Percentiles rank a stretch among this genome's conserved stretches.
Evolutionary conservation across 331 rosid species (phyloP).

Genomic region (Dryas integrifolia): DNA sequence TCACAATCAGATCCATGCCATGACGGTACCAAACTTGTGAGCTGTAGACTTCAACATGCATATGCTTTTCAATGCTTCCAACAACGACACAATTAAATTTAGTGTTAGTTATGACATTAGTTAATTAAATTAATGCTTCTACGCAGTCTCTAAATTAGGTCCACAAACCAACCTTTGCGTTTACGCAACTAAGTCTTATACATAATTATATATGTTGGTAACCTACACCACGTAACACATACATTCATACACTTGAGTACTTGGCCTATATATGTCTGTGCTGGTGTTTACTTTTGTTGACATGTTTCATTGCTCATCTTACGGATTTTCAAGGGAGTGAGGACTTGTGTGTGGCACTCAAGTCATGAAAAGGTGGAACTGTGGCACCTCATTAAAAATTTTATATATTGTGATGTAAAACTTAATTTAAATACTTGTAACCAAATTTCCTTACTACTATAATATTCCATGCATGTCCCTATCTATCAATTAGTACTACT

Average conservation of each 20-base stretch:
- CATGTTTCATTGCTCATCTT: background rate
- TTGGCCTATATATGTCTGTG: too few relatives aligned
- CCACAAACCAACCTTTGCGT: constrained; percentile 4
- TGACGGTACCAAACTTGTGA: constrained; percentile 8
- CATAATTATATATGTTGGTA: background rate
- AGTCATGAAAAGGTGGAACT: too few relatives aligned
- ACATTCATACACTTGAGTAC: background rate
- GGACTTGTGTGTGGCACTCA: background rate
- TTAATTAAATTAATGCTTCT: background rate
- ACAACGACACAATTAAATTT: background rate
- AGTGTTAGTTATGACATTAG: background rate
- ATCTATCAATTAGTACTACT: too few relatives aligned
- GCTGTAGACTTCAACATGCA: constrained; percentile 10
- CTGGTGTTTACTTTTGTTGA: background rate
- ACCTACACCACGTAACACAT: background rate
- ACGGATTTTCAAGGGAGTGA: background rate
- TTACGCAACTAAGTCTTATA: constrained; percentile 22
- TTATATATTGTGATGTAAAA: too few relatives aligned
- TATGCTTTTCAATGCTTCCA: background rate
- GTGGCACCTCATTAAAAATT: too few relatives aligned
- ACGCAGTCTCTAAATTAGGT: background rate
- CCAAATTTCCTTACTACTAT: too few relatives aligned
- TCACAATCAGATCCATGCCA: background rate
- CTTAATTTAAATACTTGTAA: too few relatives aligned
- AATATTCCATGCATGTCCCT: too few relatives aligned